Evolutionary conservation across 106 monocot genomes (phyloP).

Genomic region (Acorus gramineus): DNA sequence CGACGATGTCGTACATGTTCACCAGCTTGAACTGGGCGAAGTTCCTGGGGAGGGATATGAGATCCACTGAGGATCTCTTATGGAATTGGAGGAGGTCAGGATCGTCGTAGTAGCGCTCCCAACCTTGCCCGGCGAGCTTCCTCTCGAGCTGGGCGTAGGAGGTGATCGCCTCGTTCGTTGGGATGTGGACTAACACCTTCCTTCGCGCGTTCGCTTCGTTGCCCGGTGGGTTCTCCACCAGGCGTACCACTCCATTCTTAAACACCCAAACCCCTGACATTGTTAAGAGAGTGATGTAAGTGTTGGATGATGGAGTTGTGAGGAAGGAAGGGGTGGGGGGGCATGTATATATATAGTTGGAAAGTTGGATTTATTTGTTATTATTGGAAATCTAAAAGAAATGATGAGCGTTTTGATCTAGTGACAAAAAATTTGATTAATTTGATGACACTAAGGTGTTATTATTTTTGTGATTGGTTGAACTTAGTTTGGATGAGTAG

Average conservation of each 20-base stretch:
- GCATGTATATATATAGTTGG: too few species aligned
- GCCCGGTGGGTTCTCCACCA: not conserved
- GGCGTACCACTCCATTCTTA: slow-evolving; percentile 1
- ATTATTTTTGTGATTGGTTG: too few species aligned
- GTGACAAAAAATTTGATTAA: too few species aligned
- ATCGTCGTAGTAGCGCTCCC: slow-evolving; percentile 52
- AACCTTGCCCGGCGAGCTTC: slow-evolving; percentile 31
- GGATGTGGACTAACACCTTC: slow-evolving; percentile 25
- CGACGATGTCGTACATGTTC: slow-evolving; percentile 68
- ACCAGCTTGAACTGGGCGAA: slow-evolving; percentile 44
- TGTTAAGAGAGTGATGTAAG: not conserved
- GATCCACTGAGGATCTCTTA: slow-evolving; percentile 37
- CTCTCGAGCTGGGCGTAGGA: slow-evolving; percentile 41
- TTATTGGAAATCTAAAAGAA: too few species aligned
- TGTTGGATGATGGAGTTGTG: too few species aligned
- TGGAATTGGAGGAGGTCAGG: slow-evolving; percentile 57
- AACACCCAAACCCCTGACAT: slow-evolving; percentile 9
- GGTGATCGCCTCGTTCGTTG: slow-evolving; percentile 33
- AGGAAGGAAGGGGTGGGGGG: too few species aligned
- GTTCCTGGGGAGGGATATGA: slow-evolving; percentile 57
- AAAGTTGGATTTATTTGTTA: too few species aligned
- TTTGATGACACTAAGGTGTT: too few species aligned
- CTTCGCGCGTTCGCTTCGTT: not conserved
- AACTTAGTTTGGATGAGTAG: too few species aligned
- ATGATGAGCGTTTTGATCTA: too few species aligned